These are phyloP conservation scores for Neurospora intermedia DNA, from an alignment of 495 filamentous ascomycete species.

Conservation along the genomic window DNA sequence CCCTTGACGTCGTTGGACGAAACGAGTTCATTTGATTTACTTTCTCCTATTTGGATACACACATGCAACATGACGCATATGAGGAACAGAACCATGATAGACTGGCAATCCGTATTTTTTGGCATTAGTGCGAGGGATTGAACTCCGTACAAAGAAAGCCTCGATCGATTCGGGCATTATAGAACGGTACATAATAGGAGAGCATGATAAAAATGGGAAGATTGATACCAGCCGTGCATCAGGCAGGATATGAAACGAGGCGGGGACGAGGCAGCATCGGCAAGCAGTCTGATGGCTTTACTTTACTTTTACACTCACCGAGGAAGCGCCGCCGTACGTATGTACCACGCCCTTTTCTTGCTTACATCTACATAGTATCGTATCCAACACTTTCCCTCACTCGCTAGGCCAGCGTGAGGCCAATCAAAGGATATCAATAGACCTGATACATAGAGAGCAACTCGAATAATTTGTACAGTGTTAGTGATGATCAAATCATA, in stretches of 20 bases:
- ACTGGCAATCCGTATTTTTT: not conserved
- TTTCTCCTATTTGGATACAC: not conserved
- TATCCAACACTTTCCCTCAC: not conserved
- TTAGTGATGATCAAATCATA: not conserved
- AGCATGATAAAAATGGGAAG: not conserved
- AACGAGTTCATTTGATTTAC: not conserved
- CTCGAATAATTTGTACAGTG: not conserved
- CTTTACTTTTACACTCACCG: not conserved
- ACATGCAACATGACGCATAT: not conserved
- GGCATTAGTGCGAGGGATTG: not conserved
- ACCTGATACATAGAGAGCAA: not conserved
- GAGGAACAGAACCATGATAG: not conserved
- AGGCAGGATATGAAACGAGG: not conserved
- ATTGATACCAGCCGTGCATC: not conserved
- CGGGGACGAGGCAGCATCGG: not conserved
- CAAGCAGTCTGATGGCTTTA: not conserved
- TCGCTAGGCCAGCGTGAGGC: not conserved
- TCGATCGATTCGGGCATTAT: not conserved
- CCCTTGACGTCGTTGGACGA: not conserved
- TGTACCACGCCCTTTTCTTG: not conserved
- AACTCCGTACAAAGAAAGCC: not conserved
- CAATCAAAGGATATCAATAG: not conserved
- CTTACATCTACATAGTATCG: not conserved
- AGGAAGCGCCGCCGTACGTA: not conserved
- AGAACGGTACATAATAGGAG: not conserved